Conservation (phyloP, 345 rosid genomes). For the Arabidopsis thaliana region TAIR10.1 NC_003070.9:8434501-8435000, state of each 20-base stretch:
- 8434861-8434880: constrained; percentile 85
- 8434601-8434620: constrained; percentile 66
- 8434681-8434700: constrained; percentile 48
- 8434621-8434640: constrained; percentile 75
- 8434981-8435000: constrained; percentile 86
- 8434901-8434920: constrained; percentile 93
- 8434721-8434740: constrained; percentile 5
- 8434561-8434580: constrained; percentile 71
- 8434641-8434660: constrained; percentile 81
- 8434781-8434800: constrained; percentile 68
- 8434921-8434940: constrained; percentile 94
- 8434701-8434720: background rate
- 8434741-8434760: background rate
- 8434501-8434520: constrained; percentile 65
- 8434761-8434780: constrained; percentile 63
- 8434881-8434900: constrained; percentile 86
- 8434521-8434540: constrained; percentile 65
- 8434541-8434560: constrained; percentile 58
- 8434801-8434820: constrained; percentile 65
- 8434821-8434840: constrained; percentile 85
- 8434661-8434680: constrained; percentile 78
- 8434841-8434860: constrained; percentile 77
- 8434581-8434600: constrained; percentile 76
- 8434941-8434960: constrained; percentile 92
- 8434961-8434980: constrained; percentile 81